Percentiles rank a stretch among this genome's conserved stretches.
phyloP scores from a whole-genome alignment of 345 rosid species.

The Toxicodendron radicans region DNA sequence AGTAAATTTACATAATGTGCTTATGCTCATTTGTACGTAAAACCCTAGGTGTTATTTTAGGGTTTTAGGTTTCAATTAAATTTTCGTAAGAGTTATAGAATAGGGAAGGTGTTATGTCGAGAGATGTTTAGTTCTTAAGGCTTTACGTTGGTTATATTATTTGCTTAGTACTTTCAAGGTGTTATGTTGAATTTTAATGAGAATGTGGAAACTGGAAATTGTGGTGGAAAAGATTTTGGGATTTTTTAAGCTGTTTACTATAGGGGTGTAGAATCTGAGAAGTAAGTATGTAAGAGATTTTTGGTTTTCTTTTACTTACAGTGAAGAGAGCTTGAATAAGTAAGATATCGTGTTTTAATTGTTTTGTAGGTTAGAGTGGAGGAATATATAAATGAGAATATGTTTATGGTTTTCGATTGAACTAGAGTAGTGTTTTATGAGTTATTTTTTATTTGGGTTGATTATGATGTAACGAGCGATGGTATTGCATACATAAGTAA shows the following conservation, averaged over 20 bases:
- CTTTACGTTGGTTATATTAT: not conserved
- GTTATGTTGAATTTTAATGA: not conserved
- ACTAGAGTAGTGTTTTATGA: too few species aligned
- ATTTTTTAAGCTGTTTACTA: not conserved
- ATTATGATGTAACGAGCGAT: too few species aligned
- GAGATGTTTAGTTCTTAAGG: not conserved
- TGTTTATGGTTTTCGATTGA: too few species aligned
- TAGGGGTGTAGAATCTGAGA: not conserved
- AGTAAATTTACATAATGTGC: not conserved
- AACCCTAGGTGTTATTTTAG: slow-evolving; percentile 15
- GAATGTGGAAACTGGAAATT: not conserved
- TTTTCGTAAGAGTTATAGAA: too few species aligned
- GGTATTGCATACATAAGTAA: too few species aligned
- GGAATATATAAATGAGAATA: too few species aligned
- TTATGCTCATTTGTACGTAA: not conserved
- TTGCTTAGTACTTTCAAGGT: not conserved
- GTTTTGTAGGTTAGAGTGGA: too few species aligned
- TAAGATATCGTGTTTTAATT: too few species aligned
- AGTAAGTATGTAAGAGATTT: not conserved
- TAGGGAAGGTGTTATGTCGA: not conserved
- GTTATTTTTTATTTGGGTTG: too few species aligned
- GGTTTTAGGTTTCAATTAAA: slow-evolving; percentile 17
- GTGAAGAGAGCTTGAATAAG: too few species aligned
- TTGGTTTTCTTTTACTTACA: not conserved
- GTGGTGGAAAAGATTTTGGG: not conserved